Conservation (phyloP, 2,329 filamentous ascomycete species). For the Fusarium robinianum region DNA sequence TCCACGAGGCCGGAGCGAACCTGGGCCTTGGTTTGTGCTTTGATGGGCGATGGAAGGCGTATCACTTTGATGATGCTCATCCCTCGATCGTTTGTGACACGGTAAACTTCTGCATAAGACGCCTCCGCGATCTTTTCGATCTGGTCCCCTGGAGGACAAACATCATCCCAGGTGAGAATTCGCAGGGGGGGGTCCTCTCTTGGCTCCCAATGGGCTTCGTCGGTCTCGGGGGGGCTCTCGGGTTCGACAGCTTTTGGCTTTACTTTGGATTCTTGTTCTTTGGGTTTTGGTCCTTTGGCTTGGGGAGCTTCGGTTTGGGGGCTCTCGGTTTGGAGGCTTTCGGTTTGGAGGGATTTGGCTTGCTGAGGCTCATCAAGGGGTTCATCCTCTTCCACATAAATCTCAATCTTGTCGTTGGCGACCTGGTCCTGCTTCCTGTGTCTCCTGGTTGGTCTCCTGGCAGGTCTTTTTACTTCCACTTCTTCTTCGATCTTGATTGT, state of each 20-base stretch:
- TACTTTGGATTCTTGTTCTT: conserved; percentile 1
- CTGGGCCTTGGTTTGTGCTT: conserved; percentile 61
- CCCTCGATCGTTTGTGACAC: conserved; percentile 61
- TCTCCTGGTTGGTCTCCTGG: conserved; percentile 23
- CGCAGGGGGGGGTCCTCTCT: conserved; percentile 43
- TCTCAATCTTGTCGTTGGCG: conserved; percentile 14
- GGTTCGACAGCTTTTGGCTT: conserved; percentile 6
- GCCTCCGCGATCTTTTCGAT: conserved; percentile 70
- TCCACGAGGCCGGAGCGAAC: conserved; percentile 59
- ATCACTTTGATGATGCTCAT: conserved; percentile 70
- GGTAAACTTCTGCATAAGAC: conserved; percentile 69
- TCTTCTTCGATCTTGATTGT: conserved; percentile 37
- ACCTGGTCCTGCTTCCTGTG: conserved; percentile 14
- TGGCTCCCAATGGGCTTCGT: conserved; percentile 15
- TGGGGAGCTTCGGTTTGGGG: background rate
- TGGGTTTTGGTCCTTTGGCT: conserved; percentile 6
- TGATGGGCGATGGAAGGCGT: conserved; percentile 61
- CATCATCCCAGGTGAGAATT: conserved; percentile 59
- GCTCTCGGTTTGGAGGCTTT: background rate
- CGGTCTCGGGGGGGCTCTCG: background rate
- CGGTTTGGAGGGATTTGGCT: background rate
- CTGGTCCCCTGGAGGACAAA: conserved; percentile 56
- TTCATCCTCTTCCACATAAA: conserved; percentile 6
- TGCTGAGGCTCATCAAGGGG: background rate
- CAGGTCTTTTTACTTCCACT: conserved; percentile 29